A percentile compares a stretch with the other conserved stretches of the same genome.
phyloP scores from a whole-genome alignment of 1,284 basidiomycete species.

The Thecaphora frezii region DNA sequence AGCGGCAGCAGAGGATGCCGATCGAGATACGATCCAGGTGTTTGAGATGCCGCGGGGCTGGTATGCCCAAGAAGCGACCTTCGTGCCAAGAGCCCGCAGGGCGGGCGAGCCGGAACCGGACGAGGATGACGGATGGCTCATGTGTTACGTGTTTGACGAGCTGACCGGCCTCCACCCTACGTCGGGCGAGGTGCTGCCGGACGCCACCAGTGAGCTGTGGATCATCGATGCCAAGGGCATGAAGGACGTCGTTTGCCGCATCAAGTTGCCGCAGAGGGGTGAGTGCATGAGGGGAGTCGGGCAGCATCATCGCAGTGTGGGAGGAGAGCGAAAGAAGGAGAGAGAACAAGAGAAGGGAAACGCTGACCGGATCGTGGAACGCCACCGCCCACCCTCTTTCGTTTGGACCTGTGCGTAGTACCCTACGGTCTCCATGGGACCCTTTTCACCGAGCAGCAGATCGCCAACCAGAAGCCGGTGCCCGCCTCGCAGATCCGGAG shows the following conservation, averaged over 20 bases:
- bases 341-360: not conserved
- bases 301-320: too few relatives aligned
- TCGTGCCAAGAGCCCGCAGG: conserved; percentile 56
- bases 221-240: conserved; percentile 62
- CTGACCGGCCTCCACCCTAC: conserved; percentile 50
- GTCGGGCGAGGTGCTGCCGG: conserved; percentile 58
- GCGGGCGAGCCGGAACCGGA: not conserved
- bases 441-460: conserved; percentile 54
- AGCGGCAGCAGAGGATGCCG: conserved; percentile 7
- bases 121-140: conserved; percentile 63
- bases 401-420: conserved; percentile 25
- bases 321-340: not conserved
- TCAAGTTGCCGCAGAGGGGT: conserved; percentile 61
- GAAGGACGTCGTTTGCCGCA: conserved; percentile 59
- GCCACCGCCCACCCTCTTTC: too few relatives aligned
- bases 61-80: conserved; percentile 62
- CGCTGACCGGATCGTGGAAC: conserved; percentile 1
- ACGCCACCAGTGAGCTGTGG: conserved; percentile 61
- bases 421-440: conserved; percentile 60
- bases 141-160: conserved; percentile 64
- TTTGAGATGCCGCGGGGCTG: conserved; percentile 61
- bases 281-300: too few relatives aligned
- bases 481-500: conserved; percentile 16
- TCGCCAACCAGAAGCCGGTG: conserved; percentile 42
- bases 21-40: conserved; percentile 53